Evolutionary conservation across 192 early-diverging fungal genomes (phyloP).

Genomic region (Phlyctochytrium bullatum): DNA sequence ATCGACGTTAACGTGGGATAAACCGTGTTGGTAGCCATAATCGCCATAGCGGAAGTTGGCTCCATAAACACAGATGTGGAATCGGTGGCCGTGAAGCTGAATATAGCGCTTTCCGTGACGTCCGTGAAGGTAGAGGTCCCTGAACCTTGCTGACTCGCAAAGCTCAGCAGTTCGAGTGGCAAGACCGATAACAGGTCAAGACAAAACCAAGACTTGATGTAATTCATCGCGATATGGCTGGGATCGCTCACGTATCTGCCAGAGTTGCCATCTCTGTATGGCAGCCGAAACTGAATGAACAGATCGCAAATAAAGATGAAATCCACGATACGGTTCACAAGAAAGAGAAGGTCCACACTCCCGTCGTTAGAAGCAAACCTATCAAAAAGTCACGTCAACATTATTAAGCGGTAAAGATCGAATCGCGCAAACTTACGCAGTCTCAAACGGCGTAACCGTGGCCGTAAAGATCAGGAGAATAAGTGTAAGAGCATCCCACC

Average conservation of each 20-base stretch:
- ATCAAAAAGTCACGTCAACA: neutral
- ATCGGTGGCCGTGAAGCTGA: too few relatives aligned
- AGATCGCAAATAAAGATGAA: conserved; percentile 50
- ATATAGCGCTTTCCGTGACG: too few relatives aligned
- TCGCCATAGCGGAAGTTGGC: too few relatives aligned
- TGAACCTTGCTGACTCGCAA: conserved; percentile 5
- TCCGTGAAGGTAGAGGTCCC: neutral
- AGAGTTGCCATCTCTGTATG: conserved; percentile 44
- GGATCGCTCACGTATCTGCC: conserved; percentile 39
- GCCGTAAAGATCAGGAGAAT: conserved; percentile 51
- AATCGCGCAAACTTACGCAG: conserved; percentile 47
- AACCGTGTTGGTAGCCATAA: neutral
- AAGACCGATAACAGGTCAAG: conserved; percentile 47
- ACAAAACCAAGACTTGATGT: conserved; percentile 41
- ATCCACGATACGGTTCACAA: conserved; percentile 48
- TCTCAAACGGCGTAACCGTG: conserved; percentile 49
- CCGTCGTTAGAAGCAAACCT: conserved; percentile 13
- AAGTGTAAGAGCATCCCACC: conserved; percentile 49
- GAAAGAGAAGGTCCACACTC: conserved; percentile 43
- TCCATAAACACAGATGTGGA: too few relatives aligned
- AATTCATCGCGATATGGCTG: conserved; percentile 27
- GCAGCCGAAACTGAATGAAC: conserved; percentile 48
- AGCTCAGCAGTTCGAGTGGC: conserved; percentile 42
- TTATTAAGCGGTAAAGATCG: too few relatives aligned
- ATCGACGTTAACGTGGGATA: too few relatives aligned